A percentile compares a stretch with the other conserved stretches of the same genome.
phyloP scores from a whole-genome alignment of 371 early-diverging fungal species.

The Circinella umbellata region DNA sequence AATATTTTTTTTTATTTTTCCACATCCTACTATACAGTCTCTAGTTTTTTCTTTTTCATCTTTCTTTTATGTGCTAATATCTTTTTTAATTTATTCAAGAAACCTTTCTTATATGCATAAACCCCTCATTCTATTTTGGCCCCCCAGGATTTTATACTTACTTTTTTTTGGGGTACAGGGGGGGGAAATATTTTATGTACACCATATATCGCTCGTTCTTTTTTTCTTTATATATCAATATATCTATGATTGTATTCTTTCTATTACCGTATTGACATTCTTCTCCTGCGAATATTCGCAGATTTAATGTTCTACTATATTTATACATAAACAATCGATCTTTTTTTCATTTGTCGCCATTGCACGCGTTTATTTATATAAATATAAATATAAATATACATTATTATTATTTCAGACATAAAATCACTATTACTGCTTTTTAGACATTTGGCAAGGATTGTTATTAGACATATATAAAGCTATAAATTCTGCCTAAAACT shows the following conservation, averaged over 20 bases:
- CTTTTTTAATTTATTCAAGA: background rate
- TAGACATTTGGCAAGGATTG: no score
- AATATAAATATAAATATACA: no score
- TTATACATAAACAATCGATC: slow-evolving; percentile 1
- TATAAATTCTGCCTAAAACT: no score
- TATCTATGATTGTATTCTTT: slow-evolving; percentile 10
- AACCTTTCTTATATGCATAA: slow-evolving; percentile 3
- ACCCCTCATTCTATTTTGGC: background rate
- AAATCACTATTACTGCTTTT: no score
- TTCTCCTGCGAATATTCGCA: slow-evolving; percentile 1
- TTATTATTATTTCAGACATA: no score
- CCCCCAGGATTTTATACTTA: no score
- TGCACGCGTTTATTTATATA: background rate
- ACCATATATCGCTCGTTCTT: slow-evolving; percentile 2
- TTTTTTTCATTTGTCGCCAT: background rate
- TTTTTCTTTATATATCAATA: slow-evolving; percentile 2
- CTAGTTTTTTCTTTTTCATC: background rate
- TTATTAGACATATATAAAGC: no score
- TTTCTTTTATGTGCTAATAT: background rate
- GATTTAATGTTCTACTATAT: background rate
- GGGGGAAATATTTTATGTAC: background rate
- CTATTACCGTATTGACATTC: no score
- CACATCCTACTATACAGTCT: background rate
- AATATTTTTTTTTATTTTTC: background rate
- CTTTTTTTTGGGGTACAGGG: background rate